A percentile compares a stretch with the other conserved stretches of the same genome.
These are phyloP conservation scores for Fusarium subtropicale DNA, from an alignment of 2,329 filamentous ascomycete genomes.

Conservation along the genomic window DNA sequence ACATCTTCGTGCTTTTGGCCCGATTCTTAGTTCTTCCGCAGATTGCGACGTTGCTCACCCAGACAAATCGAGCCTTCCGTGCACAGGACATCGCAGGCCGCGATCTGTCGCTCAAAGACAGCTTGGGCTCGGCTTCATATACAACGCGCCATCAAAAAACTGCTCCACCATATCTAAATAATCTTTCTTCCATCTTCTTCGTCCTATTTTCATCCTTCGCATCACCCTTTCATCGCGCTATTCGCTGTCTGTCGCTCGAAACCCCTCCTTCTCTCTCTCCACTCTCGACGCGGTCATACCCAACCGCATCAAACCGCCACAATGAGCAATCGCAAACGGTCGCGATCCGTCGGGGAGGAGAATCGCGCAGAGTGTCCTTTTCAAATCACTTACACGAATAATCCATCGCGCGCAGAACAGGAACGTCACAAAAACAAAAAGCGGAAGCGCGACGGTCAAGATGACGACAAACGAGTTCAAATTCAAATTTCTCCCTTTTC, in stretches of 20 bases:
- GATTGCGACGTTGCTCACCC: conserved; percentile 47
- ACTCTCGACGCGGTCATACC: conserved; percentile 44
- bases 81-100: conserved; percentile 49
- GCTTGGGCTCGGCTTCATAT: conserved; percentile 44
- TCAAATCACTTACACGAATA: conserved; percentile 52
- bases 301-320: conserved; percentile 38
- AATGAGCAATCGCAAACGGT: conserved; percentile 62
- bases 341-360: conserved; percentile 61
- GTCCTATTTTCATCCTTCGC: neutral
- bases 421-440: conserved; percentile 60
- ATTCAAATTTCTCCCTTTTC: conserved; percentile 66
- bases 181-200: conserved; percentile 5
- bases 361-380: conserved; percentile 69
- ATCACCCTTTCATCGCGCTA: conserved; percentile 27
- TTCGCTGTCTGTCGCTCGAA: conserved; percentile 39
- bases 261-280: conserved; percentile 46
- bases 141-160: conserved; percentile 39
- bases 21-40: conserved; percentile 41
- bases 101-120: conserved; percentile 48
- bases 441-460: conserved; percentile 59
- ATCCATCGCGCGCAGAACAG: conserved; percentile 48
- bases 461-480: conserved; percentile 59
- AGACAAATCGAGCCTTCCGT: conserved; percentile 44
- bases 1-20: conserved; percentile 41
- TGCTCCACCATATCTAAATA: neutral